Base-by-base conservation (phyloP, 208 protist genomes). In the Acanthamoeba lenticulata region DNA sequence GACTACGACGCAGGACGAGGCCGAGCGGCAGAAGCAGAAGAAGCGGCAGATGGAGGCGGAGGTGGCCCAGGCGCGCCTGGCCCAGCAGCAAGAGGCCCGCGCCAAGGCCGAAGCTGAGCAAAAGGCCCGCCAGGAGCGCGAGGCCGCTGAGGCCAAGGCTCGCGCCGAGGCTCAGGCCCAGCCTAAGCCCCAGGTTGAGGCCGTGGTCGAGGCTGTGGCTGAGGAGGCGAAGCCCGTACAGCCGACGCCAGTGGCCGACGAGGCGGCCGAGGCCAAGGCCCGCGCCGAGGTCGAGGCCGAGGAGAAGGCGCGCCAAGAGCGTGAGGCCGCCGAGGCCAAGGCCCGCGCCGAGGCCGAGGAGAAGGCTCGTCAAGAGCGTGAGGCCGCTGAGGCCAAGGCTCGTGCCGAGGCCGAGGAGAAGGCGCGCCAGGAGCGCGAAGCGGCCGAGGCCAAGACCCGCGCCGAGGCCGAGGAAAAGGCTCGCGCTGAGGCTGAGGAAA, bases 11-110 rank as follows among this genome's bases (percentile, higher is more conserved):
- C 13, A 67, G n/a, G 57, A 5, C 15, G 57, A 67, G 24, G 65
- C 65, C n/a, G 65, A 74, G 34, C 34, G 29, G 34, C 65, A 74
- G 65, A 74, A 74, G 65, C 65, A 74, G n/a, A 74, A 74, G 65
- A 42, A 74, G 65, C 34, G 21, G 65, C 65, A 74, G 34, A 74
- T 74, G 65, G 65, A 74, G 65, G 65, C 34, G 65, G 65, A 74
- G n/a, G 44, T 85, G 27, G 36, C 74, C 1, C 74, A 11, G 15
- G 44, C 74, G 7, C 74, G 74, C 11, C 40, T 21, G 0, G 44
- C 13, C n/a, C 38, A 11, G 40, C 67, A 77, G 67, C n/a, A 77
- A n/a, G 74, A 52, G 36, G 62, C 21, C 62, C n/a, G 62, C 17
- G 9, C 7, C 21, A 72, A 85, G 52, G 74, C 27, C 32, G 69